Evolutionary conservation across 73 alveolate species (phyloP).

Genomic region (Uronychia setigera): DNA sequence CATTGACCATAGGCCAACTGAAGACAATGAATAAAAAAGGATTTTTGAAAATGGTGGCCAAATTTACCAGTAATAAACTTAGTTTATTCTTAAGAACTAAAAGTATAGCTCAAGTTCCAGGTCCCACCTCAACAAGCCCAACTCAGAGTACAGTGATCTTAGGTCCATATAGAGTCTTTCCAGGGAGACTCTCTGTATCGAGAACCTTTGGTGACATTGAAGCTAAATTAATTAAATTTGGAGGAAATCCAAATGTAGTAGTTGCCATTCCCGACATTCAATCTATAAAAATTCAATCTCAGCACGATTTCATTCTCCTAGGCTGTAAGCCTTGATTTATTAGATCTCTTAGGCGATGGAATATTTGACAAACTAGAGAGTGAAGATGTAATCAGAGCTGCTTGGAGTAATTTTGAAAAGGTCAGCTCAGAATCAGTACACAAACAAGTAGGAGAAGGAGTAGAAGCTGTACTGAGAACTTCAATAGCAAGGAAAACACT

Average conservation of each 20-base stretch:
- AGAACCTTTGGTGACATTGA: slow-evolving; percentile 83
- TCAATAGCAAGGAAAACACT: slow-evolving; percentile 80
- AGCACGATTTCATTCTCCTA: slow-evolving; percentile 71
- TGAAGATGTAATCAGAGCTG: slow-evolving; percentile 70
- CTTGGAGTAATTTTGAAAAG: slow-evolving; percentile 39
- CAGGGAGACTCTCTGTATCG: slow-evolving; percentile 79
- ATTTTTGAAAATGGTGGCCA: slow-evolving; percentile 32
- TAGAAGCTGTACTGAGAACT: slow-evolving; percentile 78
- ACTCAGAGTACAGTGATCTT: background rate
- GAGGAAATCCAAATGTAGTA: slow-evolving; percentile 80
- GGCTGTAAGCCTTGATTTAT: slow-evolving; percentile 47
- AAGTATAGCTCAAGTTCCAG: slow-evolving; percentile 4
- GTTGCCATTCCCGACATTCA: slow-evolving; percentile 70
- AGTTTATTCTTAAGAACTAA: background rate
- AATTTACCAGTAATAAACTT: slow-evolving; percentile 1
- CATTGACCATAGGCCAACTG: slow-evolving; percentile 30
- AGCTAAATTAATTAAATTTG: slow-evolving; percentile 67
- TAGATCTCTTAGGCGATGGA: slow-evolving; percentile 72
- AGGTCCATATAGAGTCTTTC: slow-evolving; percentile 82
- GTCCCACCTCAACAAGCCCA: slow-evolving; percentile 21
- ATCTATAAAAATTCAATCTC: slow-evolving; percentile 45
- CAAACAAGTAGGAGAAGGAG: slow-evolving; percentile 78
- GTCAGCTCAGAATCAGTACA: slow-evolving; percentile 36
- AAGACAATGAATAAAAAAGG: slow-evolving; percentile 12
- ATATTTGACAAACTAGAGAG: slow-evolving; percentile 81